Evolutionary conservation across 768 basidiomycete genomes (phyloP).

Genomic region (Tephrocybe sp.): DNA sequence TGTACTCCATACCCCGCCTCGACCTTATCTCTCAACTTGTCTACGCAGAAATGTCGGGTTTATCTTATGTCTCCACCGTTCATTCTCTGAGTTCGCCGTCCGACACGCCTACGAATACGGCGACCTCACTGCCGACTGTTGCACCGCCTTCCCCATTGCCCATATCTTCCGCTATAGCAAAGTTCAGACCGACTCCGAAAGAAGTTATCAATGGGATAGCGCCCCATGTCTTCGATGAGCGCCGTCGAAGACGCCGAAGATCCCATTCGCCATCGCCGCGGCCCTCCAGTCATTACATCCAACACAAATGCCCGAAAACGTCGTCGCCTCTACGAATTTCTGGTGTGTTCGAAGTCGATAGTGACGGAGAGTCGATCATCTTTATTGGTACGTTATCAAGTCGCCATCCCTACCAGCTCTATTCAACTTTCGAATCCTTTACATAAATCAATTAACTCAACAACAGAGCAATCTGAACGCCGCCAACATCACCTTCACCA

Average conservation of each 20-base stretch:
- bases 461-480: conserved; percentile 15
- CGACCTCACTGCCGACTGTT: neutral
- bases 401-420: neutral
- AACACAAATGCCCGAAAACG: conserved; percentile 22
- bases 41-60: too few relatives aligned
- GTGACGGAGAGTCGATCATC: conserved; percentile 28
- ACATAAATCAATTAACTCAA: neutral
- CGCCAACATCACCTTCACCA: conserved; percentile 7
- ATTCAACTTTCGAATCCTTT: neutral
- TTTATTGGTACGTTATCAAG: conserved; percentile 23
- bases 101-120: neutral
- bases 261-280: conserved; percentile 17
- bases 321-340: conserved; percentile 33
- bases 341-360: conserved; percentile 30
- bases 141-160: conserved; percentile 7
- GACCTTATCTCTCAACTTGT: too few relatives aligned
- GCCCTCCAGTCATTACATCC: conserved; percentile 8
- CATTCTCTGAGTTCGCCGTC: neutral
- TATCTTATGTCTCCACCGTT: too few relatives aligned
- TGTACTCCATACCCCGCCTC: too few relatives aligned
- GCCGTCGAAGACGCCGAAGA: conserved; percentile 25
- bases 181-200: conserved; percentile 37
- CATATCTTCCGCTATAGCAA: conserved; percentile 31
- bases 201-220: conserved; percentile 43
- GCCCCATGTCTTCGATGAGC: conserved; percentile 44